These are phyloP conservation scores for Coniosporium uncinatum DNA, from an alignment of 2,329 filamentous ascomycete genomes.

Conservation along the genomic window DNA sequence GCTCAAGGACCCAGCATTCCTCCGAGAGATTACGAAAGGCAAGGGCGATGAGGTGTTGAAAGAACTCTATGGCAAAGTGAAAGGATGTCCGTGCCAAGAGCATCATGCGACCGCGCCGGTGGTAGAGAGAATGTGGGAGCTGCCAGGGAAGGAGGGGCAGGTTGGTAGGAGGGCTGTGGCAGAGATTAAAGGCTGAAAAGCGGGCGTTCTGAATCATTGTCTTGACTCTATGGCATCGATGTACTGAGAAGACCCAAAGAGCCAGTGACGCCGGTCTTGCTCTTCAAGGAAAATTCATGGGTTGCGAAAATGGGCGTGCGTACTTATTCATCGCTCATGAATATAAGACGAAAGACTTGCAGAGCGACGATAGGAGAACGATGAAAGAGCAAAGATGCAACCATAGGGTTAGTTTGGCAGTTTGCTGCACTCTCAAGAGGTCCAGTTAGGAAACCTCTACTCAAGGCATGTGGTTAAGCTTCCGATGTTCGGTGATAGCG, in stretches of 20 bases:
- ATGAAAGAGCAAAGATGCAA: too few relatives aligned
- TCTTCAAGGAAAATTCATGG: neutral
- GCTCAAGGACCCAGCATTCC: constrained; percentile 8
- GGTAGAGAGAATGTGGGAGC: constrained; percentile 20
- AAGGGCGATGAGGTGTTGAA: constrained; percentile 14
- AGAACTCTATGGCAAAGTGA: constrained; percentile 17
- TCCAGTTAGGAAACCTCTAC: too few relatives aligned
- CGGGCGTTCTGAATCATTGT: neutral
- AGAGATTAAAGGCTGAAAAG: neutral
- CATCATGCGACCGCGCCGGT: constrained; percentile 13
- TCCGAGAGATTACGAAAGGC: constrained; percentile 16
- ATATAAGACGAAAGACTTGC: too few relatives aligned
- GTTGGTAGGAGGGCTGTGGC: neutral
- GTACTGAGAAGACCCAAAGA: neutral
- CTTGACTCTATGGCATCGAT: neutral
- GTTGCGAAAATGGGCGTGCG: neutral
- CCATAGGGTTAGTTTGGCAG: too few relatives aligned
- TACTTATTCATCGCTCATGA: too few relatives aligned
- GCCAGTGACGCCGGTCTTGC: neutral
- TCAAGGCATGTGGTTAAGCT: too few relatives aligned
- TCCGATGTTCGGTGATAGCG: too few relatives aligned
- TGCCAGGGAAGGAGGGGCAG: constrained; percentile 9
- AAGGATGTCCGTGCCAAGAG: constrained; percentile 20
- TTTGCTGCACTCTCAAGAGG: too few relatives aligned
- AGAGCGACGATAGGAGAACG: too few relatives aligned